A percentile compares a stretch with the other conserved stretches of the same genome.
Conservation (phyloP, 106 monocot genomes). For the Phalaenopsis equestris region DNA sequence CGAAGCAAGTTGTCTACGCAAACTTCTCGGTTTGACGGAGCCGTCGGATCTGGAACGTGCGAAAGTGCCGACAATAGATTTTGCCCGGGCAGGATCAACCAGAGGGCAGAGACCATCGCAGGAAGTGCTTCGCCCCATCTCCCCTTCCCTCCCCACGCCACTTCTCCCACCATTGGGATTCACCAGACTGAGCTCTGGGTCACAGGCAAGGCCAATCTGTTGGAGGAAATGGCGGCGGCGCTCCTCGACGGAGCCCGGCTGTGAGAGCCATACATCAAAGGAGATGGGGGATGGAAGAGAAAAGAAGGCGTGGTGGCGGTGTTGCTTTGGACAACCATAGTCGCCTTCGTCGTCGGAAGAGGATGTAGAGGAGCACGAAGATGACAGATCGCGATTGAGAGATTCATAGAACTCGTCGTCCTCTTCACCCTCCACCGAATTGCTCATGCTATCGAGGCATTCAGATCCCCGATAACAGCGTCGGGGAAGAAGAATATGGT, state of each 20-base stretch:
- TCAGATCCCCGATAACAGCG: neutral
- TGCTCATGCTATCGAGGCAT: conserved; percentile 17
- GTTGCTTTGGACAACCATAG: conserved; percentile 5
- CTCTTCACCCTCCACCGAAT: conserved; percentile 28
- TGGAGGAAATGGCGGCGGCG: conserved; percentile 51
- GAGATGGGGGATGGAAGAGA: conserved; percentile 17
- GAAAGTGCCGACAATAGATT: conserved; percentile 2
- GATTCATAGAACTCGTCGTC: conserved; percentile 69
- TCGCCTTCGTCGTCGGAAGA: conserved; percentile 41
- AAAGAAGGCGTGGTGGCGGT: conserved; percentile 5
- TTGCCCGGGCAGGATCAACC: neutral
- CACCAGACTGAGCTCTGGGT: conserved; percentile 31
- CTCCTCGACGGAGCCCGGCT: conserved; percentile 50
- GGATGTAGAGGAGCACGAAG: conserved; percentile 84
- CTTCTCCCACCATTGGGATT: neutral
- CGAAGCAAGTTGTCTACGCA: conserved; percentile 14
- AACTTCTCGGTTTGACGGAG: conserved; percentile 26
- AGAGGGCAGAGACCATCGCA: conserved; percentile 12
- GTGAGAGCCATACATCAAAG: conserved; percentile 42
- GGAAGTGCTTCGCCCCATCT: conserved; percentile 33
- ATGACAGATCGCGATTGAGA: conserved; percentile 68
- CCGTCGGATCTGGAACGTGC: conserved; percentile 48
- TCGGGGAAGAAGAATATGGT: neutral
- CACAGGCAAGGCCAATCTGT: conserved; percentile 44
- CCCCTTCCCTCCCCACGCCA: conserved; percentile 10